Percentiles rank a stretch among this genome's conserved stretches.
These are phyloP conservation scores for Globisporangium middletonii DNA, from an alignment of 352 stramenopile genomes.

Conservation along the genomic window DNA sequence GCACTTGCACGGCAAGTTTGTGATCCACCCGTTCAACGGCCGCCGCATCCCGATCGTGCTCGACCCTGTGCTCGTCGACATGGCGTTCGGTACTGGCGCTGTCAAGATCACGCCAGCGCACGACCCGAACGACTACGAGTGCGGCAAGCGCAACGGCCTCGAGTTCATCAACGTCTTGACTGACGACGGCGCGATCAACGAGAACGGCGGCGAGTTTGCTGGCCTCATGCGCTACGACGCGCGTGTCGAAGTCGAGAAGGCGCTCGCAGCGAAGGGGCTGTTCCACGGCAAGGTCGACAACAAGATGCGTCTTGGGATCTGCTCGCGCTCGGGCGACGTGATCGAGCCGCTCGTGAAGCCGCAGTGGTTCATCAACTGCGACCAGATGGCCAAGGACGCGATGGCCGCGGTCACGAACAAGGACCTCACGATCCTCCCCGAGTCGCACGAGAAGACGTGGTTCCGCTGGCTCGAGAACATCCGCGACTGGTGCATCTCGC, in stretches of 20 bases:
- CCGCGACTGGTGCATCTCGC: constrained; percentile 99
- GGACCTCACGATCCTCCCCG: constrained; percentile 75
- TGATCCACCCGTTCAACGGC: constrained; percentile 98
- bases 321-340: constrained; percentile 97
- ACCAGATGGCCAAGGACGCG: constrained; percentile 78
- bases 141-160: constrained; percentile 95
- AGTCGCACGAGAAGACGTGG: constrained; percentile 93
- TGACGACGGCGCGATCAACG: constrained; percentile 95
- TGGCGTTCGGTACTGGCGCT: constrained; percentile 96
- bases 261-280: constrained; percentile 91
- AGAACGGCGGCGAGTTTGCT: constrained; percentile 84
- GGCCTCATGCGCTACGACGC: constrained; percentile 90
- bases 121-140: constrained; percentile 99
- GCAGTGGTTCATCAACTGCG: constrained; percentile 90
- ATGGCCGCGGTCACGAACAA: constrained; percentile 80
- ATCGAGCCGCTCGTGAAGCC: constrained; percentile 99
- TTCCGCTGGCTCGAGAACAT: constrained; percentile 98
- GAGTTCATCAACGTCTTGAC: constrained; percentile 98
- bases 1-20: constrained; percentile 97
- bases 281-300: constrained; percentile 97
- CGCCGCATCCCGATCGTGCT: constrained; percentile 96
- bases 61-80: constrained; percentile 97
- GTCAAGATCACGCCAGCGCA: constrained; percentile 99
- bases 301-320: constrained; percentile 98
- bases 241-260: constrained; percentile 86